phyloP scores from a whole-genome alignment of 352 stramenopile species.

The Thalassiosira exigua region DNA sequence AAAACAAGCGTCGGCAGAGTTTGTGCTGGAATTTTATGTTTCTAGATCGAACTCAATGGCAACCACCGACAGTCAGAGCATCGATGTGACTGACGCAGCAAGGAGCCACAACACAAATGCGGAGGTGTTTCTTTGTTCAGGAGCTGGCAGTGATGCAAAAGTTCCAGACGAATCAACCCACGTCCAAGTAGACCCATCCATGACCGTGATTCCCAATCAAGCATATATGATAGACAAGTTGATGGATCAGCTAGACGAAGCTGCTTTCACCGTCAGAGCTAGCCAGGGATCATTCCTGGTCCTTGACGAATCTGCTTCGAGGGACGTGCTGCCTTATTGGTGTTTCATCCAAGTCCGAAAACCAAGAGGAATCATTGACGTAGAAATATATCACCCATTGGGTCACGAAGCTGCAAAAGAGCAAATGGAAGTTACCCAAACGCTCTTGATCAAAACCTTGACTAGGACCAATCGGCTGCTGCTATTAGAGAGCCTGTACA shows the following conservation, averaged over 20 bases:
- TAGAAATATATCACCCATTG: conserved; percentile 74
- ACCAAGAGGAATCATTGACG: conserved; percentile 52
- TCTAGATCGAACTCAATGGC: conserved; percentile 72
- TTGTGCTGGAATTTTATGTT: conserved; percentile 74
- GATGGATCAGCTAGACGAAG: conserved; percentile 50
- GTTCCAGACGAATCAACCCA: no score
- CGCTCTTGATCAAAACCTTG: conserved; percentile 52
- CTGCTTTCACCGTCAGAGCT: conserved; percentile 50
- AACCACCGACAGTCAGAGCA: conserved; percentile 50
- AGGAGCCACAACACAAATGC: no score
- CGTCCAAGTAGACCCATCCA: no score
- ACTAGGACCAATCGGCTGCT: conserved; percentile 75
- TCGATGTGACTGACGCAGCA: no score
- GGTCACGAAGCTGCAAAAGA: conserved; percentile 55
- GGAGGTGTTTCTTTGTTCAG: no score
- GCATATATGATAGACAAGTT: conserved; percentile 65
- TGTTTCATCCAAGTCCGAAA: conserved; percentile 68
- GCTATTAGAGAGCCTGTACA: conserved; percentile 74
- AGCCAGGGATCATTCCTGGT: conserved; percentile 53
- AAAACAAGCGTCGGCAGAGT: conserved; percentile 52
- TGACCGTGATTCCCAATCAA: no score
- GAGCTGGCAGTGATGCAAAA: no score
- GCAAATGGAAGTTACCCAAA: conserved; percentile 40
- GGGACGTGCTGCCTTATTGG: conserved; percentile 68
- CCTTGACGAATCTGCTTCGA: conserved; percentile 44